These are phyloP conservation scores for Camelina laxa DNA, from an alignment of 345 rosid genomes.

Conservation along the genomic window DNA sequence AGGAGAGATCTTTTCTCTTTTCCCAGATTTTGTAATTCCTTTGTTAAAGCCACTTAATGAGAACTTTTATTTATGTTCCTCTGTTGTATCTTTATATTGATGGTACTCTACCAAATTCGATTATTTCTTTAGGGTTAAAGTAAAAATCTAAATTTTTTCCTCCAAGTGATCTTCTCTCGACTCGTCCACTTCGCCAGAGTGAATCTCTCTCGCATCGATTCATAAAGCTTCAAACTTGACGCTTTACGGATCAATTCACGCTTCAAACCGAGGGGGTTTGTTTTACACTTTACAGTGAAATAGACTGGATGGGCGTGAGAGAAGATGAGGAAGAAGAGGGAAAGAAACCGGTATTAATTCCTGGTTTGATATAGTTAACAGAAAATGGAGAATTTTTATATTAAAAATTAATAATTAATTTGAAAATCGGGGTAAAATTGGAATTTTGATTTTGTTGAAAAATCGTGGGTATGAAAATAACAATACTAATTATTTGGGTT, in stretches of 20 bases:
- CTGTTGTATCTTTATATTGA: slow-evolving; percentile 21
- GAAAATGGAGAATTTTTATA: too few relatives aligned
- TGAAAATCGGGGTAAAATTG: too few relatives aligned
- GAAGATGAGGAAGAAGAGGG: too few relatives aligned
- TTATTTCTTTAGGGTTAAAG: background rate
- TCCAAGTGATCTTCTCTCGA: slow-evolving; percentile 50
- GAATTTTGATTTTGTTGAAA: too few relatives aligned
- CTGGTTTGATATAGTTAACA: too few relatives aligned
- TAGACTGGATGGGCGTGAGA: too few relatives aligned
- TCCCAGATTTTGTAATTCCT: slow-evolving; percentile 37
- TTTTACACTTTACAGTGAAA: too few relatives aligned
- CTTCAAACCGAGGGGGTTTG: too few relatives aligned
- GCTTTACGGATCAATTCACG: slow-evolving; percentile 38
- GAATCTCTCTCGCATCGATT: slow-evolving; percentile 27
- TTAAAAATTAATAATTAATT: too few relatives aligned
- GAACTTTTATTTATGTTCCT: slow-evolving; percentile 10
- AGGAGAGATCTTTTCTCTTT: slow-evolving; percentile 35
- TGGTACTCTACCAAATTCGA: slow-evolving; percentile 10
- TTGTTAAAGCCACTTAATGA: background rate
- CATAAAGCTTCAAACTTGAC: slow-evolving; percentile 29
- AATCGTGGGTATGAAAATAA: too few relatives aligned
- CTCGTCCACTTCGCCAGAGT: slow-evolving; percentile 29
- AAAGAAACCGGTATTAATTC: too few relatives aligned
- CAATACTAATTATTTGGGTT: too few relatives aligned
- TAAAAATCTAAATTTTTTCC: background rate